Evolutionary conservation across 257 asterid genomes (phyloP).

Genomic region (Lithospermum erythrorhizon): DNA sequence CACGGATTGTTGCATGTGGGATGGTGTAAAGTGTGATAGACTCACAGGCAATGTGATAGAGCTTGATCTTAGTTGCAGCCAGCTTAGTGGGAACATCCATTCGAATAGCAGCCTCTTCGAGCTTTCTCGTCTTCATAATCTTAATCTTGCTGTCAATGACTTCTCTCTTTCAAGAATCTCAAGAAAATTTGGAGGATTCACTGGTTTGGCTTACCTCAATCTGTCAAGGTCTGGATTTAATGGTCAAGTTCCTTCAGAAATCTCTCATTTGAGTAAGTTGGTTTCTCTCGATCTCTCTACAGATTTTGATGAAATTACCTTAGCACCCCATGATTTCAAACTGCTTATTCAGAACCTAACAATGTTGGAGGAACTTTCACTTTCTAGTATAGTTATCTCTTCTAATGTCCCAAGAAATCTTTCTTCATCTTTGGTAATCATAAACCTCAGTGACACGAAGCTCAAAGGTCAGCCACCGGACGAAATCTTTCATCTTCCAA

Average conservation of each 20-base stretch:
- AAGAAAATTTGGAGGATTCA: neutral
- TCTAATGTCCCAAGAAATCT: constrained; percentile 15
- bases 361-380: constrained; percentile 9
- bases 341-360: constrained; percentile 22
- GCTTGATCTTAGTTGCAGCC: constrained; percentile 16
- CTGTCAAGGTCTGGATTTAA: constrained; percentile 10
- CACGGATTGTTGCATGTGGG: constrained; percentile 13
- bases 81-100: constrained; percentile 11
- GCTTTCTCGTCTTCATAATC: constrained; percentile 5
- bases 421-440: constrained; percentile 10
- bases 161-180: constrained; percentile 13
- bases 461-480: constrained; percentile 12
- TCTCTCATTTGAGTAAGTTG: constrained; percentile 9
- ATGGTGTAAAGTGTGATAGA: constrained; percentile 8
- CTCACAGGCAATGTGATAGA: constrained; percentile 12
- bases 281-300: constrained; percentile 8
- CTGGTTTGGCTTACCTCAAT: constrained; percentile 8
- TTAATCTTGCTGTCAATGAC: constrained; percentile 16
- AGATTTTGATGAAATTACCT: neutral
- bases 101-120: constrained; percentile 9
- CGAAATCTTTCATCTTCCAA: constrained; percentile 11
- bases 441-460: constrained; percentile 8
- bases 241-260: constrained; percentile 14
- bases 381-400: constrained; percentile 4
- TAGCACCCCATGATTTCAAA: constrained; percentile 13